Percentiles rank a stretch among this genome's conserved stretches.
phyloP scores from a whole-genome alignment of 2,329 filamentous ascomycete genomes.

The Pestalotiopsis sp. region DNA sequence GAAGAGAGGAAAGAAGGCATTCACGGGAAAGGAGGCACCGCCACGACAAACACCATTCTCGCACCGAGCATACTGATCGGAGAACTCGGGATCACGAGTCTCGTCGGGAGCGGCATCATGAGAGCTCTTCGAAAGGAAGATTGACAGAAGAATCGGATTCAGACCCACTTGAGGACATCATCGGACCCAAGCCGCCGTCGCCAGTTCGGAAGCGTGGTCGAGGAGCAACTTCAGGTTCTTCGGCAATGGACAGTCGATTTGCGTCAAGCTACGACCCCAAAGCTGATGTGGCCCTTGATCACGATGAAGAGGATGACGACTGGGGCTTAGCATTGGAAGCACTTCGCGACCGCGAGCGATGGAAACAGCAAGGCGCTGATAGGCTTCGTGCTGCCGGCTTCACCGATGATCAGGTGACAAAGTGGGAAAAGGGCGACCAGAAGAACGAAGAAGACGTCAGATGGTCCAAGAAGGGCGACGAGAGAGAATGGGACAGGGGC shows the following conservation, averaged over 20 bases:
- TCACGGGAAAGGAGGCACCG: conserved; percentile 17
- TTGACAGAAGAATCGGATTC: conserved; percentile 47
- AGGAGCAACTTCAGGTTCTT: conserved; percentile 62
- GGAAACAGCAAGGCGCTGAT: conserved; percentile 75
- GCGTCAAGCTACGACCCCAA: conserved; percentile 64
- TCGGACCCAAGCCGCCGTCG: conserved; percentile 70
- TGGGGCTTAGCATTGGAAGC: conserved; percentile 84
- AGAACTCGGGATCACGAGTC: conserved; percentile 17
- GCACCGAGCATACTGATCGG: neutral
- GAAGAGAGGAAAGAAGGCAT: conserved; percentile 15
- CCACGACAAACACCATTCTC: conserved; percentile 14
- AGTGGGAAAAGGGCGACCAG: conserved; percentile 68
- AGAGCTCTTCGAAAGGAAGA: neutral
- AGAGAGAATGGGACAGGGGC: conserved; percentile 62
- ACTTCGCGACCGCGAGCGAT: conserved; percentile 77
- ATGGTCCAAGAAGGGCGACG: conserved; percentile 72
- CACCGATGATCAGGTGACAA: conserved; percentile 71
- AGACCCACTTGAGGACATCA: conserved; percentile 74
- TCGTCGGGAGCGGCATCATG: neutral
- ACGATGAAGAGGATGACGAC: conserved; percentile 57
- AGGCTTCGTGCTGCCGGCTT: conserved; percentile 79
- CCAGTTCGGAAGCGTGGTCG: conserved; percentile 66
- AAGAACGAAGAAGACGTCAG: conserved; percentile 66
- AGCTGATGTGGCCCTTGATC: conserved; percentile 56
- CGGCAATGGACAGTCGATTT: conserved; percentile 81